Base-by-base conservation (phyloP, 2,329 filamentous ascomycete genomes). In the Cercospora zeae-maydis region DNA sequence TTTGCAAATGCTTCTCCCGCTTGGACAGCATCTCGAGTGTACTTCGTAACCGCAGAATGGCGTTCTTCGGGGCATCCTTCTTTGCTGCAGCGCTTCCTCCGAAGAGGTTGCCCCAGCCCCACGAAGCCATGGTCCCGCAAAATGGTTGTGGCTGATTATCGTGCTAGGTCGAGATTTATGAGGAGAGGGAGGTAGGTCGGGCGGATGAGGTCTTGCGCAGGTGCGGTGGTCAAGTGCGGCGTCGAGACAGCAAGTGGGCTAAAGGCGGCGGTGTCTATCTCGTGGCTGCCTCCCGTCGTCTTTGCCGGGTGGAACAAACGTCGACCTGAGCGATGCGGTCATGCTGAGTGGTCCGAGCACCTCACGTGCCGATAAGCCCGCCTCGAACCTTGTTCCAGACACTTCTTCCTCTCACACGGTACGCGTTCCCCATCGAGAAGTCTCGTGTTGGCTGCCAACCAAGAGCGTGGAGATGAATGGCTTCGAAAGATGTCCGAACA, bases 1-100 rank as follows among this genome's bases (percentile, higher is more conserved):
- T 90, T 78, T 95, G 89, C 66, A 98, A 80, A 75, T 98, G 92
- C 77, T 86, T 90, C 82, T 98, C 93, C 64, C 93, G 86, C 84
- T 99, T 99, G 80, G 96, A 92, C 75, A 99, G 84, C 93, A 98
- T 98, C 72, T 97, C 93, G 49, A 98, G 84, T 81, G 97, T 93
- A 74, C 89, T 85, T 71, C 95, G 87, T 74, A 99, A 82, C 64
- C 86, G 86, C 62, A 99, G 83, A 73, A 99, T 99, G 70, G 95
- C 95, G 82, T 96, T 95, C 85, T 99, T 99, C 62, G 95, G 92
- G 64, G 87, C 89, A 80, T 97, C 92, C 82, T 96, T 96, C 84
- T 92, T 91, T 80, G 92, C 88, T 71, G 88, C 88, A 73, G 86
- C 85, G 59, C 73, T 72, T 79, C 93, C 92, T 77, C 97, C 96